A percentile compares a stretch with the other conserved stretches of the same genome.
phyloP scores from a whole-genome alignment of 2,329 filamentous ascomycete species.

The Ceratocystis eucalypticola region DNA sequence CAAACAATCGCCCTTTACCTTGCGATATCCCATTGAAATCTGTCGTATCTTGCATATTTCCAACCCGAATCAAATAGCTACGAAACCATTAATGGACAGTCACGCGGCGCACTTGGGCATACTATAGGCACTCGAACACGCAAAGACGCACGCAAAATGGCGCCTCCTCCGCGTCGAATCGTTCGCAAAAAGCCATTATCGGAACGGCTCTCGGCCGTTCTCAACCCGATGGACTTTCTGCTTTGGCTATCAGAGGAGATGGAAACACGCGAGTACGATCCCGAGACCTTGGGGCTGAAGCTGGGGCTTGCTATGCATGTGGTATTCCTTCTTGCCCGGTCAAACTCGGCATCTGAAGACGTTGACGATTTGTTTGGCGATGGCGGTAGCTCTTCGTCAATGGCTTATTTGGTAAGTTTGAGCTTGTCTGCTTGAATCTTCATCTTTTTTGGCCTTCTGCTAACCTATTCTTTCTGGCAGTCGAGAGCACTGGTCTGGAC shows the following conservation, averaged over 20 bases:
- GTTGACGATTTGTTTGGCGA: conserved; percentile 80
- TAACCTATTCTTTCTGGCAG: conserved; percentile 6
- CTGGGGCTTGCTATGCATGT: conserved; percentile 67
- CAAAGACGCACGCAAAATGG: conserved; percentile 1
- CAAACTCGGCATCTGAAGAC: conserved; percentile 48
- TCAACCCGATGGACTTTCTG: conserved; percentile 80
- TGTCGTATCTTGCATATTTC: too few relatives aligned
- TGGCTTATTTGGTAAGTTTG: conserved; percentile 42
- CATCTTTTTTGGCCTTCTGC: conserved; percentile 3
- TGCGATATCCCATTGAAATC: too few relatives aligned
- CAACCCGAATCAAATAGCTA: too few relatives aligned
- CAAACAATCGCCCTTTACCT: too few relatives aligned
- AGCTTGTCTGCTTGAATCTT: conserved; percentile 24
- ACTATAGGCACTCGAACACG: background rate
- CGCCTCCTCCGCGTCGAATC: conserved; percentile 45
- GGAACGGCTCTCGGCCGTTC: conserved; percentile 65
- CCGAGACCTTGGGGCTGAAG: conserved; percentile 60
- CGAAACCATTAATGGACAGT: too few relatives aligned
- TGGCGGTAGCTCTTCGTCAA: conserved; percentile 49
- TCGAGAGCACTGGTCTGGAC: conserved; percentile 49
- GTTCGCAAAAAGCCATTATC: conserved; percentile 66
- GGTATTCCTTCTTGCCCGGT: conserved; percentile 66
- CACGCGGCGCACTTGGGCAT: too few relatives aligned
- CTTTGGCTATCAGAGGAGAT: conserved; percentile 89
- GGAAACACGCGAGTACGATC: conserved; percentile 82